These are phyloP conservation scores for Chalciporus sphaerocephalus DNA, from an alignment of 768 basidiomycete genomes.

Conservation along the genomic window DNA sequence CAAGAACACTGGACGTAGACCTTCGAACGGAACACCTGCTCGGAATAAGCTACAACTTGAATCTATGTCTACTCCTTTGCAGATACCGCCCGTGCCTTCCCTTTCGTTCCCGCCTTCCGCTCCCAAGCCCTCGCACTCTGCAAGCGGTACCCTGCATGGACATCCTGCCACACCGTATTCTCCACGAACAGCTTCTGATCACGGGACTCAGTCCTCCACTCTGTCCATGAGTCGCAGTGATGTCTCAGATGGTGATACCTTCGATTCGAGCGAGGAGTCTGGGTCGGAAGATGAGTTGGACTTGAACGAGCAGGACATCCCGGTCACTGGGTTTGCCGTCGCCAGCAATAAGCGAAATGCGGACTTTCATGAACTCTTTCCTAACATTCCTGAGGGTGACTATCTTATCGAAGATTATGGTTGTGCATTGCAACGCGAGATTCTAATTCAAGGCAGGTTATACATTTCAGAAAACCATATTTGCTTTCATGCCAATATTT, in stretches of 20 bases:
- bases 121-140: slow-evolving; percentile 18
- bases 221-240: slow-evolving; percentile 21
- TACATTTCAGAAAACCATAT: slow-evolving; percentile 99
- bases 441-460: slow-evolving; percentile 90
- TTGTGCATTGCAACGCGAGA: slow-evolving; percentile 94
- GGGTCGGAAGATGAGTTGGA: slow-evolving; percentile 34
- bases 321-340: slow-evolving; percentile 95
- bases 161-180: background rate
- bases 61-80: slow-evolving; percentile 59
- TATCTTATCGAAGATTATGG: slow-evolving; percentile 99
- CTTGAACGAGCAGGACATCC: slow-evolving; percentile 59
- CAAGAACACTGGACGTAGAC: slow-evolving; percentile 15
- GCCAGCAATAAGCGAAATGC: slow-evolving; percentile 92
- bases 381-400: slow-evolving; percentile 86
- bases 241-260: slow-evolving; percentile 27
- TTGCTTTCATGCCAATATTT: slow-evolving; percentile 99
- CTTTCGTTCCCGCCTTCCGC: slow-evolving; percentile 9
- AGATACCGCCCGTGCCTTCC: slow-evolving; percentile 37
- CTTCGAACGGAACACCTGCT: slow-evolving; percentile 10
- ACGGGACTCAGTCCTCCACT: slow-evolving; percentile 14
- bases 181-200: slow-evolving; percentile 9
- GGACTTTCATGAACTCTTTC: slow-evolving; percentile 94
- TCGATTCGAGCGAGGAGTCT: slow-evolving; percentile 28
- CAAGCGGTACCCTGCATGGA: slow-evolving; percentile 11
- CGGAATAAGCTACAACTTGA: slow-evolving; percentile 33